Percentiles rank a stretch among this genome's conserved stretches.
Conservation (phyloP, 257 asterid genomes). For the Plantago elongata region DNA sequence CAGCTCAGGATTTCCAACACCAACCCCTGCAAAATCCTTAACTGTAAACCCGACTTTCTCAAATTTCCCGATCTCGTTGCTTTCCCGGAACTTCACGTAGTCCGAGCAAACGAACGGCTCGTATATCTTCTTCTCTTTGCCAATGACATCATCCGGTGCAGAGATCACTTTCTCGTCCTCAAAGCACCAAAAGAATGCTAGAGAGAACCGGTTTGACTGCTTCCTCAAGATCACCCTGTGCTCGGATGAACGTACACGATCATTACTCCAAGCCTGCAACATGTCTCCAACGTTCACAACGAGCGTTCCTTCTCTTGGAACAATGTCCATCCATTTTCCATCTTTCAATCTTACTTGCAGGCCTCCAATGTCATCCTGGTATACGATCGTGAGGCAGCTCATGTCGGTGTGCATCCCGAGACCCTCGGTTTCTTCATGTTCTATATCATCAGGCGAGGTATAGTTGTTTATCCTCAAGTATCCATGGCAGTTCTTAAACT, state of each 20-base stretch:
- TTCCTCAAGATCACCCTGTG: constrained; percentile 56
- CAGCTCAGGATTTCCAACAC: background rate
- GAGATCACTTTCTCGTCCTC: constrained; percentile 55
- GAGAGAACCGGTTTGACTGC: constrained; percentile 42
- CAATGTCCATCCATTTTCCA: constrained; percentile 56
- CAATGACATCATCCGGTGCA: constrained; percentile 61
- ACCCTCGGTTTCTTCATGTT: constrained; percentile 44
- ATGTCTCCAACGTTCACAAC: constrained; percentile 73
- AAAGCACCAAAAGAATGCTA: constrained; percentile 76
- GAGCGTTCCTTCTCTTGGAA: constrained; percentile 50
- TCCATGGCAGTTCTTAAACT: constrained; percentile 56
- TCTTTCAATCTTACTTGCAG: constrained; percentile 57
- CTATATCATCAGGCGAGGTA: constrained; percentile 30
- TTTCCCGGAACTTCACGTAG: constrained; percentile 55
- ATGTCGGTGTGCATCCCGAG: constrained; percentile 79
- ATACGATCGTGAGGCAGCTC: constrained; percentile 67
- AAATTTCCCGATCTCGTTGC: constrained; percentile 56
- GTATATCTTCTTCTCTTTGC: constrained; percentile 34
- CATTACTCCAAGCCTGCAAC: constrained; percentile 81
- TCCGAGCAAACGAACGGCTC: constrained; percentile 53
- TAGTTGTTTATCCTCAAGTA: constrained; percentile 69
- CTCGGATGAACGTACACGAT: constrained; percentile 54
- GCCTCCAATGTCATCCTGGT: constrained; percentile 66
- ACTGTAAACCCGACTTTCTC: constrained; percentile 72
- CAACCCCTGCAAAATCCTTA: constrained; percentile 55